These are phyloP conservation scores for Naganishia friedmannii DNA, from an alignment of 768 basidiomycete genomes.

Conservation along the genomic window DNA sequence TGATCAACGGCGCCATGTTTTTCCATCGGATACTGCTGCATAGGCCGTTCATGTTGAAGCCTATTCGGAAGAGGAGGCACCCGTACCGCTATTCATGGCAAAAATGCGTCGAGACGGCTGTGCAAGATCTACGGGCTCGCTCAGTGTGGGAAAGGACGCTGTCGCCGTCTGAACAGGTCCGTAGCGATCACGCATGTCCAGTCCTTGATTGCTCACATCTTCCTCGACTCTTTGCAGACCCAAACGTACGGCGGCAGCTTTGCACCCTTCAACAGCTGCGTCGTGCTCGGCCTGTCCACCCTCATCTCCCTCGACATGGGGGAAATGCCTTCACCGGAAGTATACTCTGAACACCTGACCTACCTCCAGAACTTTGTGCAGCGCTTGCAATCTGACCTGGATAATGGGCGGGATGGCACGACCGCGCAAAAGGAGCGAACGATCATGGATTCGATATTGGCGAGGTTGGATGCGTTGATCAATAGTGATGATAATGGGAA, in stretches of 20 bases:
- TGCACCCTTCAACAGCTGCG: constrained; percentile 26
- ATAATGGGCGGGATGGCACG: constrained; percentile 21
- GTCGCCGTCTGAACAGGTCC: constrained; percentile 23
- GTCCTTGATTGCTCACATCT: background rate
- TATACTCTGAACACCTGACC: constrained; percentile 23
- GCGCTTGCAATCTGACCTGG: constrained; percentile 22
- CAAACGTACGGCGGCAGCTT: constrained; percentile 26
- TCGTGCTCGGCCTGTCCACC: constrained; percentile 27
- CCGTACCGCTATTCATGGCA: constrained; percentile 30
- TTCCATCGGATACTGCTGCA: constrained; percentile 28
- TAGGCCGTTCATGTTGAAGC: constrained; percentile 28
- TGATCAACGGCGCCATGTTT: constrained; percentile 23
- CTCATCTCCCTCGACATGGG: constrained; percentile 29
- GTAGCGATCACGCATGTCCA: background rate
- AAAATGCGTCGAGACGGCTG: constrained; percentile 27
- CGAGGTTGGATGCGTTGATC: constrained; percentile 24
- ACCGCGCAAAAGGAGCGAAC: constrained; percentile 22
- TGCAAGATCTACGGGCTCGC: constrained; percentile 24
- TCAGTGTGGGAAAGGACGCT: constrained; percentile 25
- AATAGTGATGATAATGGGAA: constrained; percentile 6
- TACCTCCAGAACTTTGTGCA: constrained; percentile 25
- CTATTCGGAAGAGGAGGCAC: constrained; percentile 20
- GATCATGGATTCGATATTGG: constrained; percentile 29
- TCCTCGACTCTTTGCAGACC: background rate
- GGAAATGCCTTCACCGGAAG: constrained; percentile 23